Base-by-base conservation (phyloP, 1,139 yeast genomes). In the Eremothecium gossypii region DNA sequence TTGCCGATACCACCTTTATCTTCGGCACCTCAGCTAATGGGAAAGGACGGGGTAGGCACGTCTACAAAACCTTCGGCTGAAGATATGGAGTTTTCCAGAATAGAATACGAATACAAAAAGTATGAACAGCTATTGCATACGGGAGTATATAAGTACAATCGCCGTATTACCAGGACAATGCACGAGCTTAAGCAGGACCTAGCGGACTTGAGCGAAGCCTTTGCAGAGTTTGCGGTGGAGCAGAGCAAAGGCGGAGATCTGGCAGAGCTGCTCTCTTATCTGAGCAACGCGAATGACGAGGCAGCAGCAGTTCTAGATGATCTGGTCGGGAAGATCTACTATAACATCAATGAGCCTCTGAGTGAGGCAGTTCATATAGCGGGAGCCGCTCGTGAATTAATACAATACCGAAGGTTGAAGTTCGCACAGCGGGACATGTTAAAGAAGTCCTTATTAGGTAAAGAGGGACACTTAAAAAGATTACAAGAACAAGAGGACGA, bases 291-390 rank as follows among this genome's bases (percentile, higher is more conserved):
- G 0, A 79, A 83, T 54, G 96, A 86, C 57, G 73, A 83, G 36
- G 77, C 79, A 30, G 79, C 77, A 45, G 69, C 81, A 34, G 72
- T 83, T 10, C 71, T 86, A 32, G 83, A 80, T 48, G 70, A 77
- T 4, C 68, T 89, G 17, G 79, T 82, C n/a, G 74, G 77, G 33
- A 76, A 77, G 37, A 67, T 89, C 37, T 79, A 84, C 48, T 75
- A 85, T 8, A 76, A 78, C 42, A 80, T 87, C 51, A 74, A 85
- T 33, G 97, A 89, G 57, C 95, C 95, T 4, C 66, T 89, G 29
- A 79, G 84, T 6, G 96, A 89, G 57, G 76, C 84, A 12, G 87
- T 83, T 10, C 86, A 83, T 54, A 79, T 82, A 62, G 77, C 93
- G 0, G 70, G 72, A 5, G 79, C 82, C 0, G 76, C 83, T 1